These are phyloP conservation scores for Nyssa sinensis DNA, from an alignment of 148 eudicot genomes.

Conservation along the genomic window DNA sequence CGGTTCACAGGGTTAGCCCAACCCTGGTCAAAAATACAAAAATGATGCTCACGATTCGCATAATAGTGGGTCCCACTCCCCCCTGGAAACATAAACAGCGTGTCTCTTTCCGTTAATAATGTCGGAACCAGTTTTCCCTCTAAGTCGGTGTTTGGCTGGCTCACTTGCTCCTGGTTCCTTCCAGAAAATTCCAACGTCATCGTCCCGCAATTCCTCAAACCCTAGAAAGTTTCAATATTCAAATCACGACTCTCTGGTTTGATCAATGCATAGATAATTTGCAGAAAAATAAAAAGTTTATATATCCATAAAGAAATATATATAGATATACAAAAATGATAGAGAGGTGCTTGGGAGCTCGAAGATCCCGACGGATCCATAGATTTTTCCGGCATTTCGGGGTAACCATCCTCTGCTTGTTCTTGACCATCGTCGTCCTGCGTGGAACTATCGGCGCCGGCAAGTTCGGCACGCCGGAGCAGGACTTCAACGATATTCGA, in stretches of 20 bases:
- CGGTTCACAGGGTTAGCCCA: no score
- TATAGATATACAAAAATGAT: slow-evolving; percentile 17
- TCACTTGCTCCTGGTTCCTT: neutral
- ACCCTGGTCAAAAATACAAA: no score
- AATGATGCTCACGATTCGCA: no score
- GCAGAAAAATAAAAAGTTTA: neutral
- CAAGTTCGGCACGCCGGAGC: neutral
- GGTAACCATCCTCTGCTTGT: neutral
- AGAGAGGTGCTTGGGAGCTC: slow-evolving; percentile 32
- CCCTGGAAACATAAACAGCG: no score
- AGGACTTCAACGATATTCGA: neutral
- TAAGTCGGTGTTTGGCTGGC: no score
- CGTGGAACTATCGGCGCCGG: neutral
- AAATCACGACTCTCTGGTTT: neutral
- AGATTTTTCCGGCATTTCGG: slow-evolving; percentile 19
- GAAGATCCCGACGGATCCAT: slow-evolving; percentile 23
- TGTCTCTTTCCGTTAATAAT: no score
- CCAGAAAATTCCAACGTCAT: neutral
- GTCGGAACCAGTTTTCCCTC: no score
- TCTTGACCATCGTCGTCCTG: neutral
- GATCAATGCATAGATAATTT: neutral
- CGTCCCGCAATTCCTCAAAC: neutral
- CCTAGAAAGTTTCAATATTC: neutral
- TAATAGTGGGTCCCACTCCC: no score
- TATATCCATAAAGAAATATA: no score